A percentile compares a stretch with the other conserved stretches of the same genome.
These are phyloP conservation scores for Hanseniaspora occidentalis DNA, from an alignment of 805 yeast species.

Conservation along the genomic window DNA sequence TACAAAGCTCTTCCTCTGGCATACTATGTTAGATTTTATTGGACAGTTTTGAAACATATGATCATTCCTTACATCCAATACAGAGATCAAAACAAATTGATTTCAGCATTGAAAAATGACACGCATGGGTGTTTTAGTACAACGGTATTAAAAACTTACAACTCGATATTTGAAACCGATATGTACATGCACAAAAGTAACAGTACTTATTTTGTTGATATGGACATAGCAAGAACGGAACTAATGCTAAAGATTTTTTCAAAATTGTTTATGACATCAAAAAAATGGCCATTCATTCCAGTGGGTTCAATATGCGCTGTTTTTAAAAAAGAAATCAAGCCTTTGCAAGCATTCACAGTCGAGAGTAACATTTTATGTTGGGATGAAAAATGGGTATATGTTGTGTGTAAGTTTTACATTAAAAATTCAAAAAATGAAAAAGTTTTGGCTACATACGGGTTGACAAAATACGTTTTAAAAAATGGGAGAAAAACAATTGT, in stretches of 20 bases:
- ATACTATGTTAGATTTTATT: slow-evolving; percentile 52
- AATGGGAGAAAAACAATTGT: slow-evolving; percentile 61
- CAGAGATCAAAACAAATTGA: slow-evolving; percentile 13
- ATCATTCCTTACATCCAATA: slow-evolving; percentile 24
- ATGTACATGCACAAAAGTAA: slow-evolving; percentile 80
- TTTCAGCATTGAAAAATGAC: slow-evolving; percentile 11
- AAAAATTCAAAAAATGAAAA: slow-evolving; percentile 21
- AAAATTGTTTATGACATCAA: slow-evolving; percentile 36
- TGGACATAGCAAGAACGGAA: slow-evolving; percentile 67
- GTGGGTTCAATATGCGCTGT: slow-evolving; percentile 59
- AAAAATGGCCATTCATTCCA: slow-evolving; percentile 50
- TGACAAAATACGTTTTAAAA: slow-evolving; percentile 76
- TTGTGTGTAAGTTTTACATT: slow-evolving; percentile 48
- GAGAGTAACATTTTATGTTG: slow-evolving; percentile 57
- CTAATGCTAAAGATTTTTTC: slow-evolving; percentile 46
- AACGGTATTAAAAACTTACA: slow-evolving; percentile 35
- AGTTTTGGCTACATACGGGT: slow-evolving; percentile 41
- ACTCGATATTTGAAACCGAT: slow-evolving; percentile 73
- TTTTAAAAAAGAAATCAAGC: slow-evolving; percentile 62
- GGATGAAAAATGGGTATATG: slow-evolving; percentile 80
- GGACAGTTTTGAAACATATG: slow-evolving; percentile 30
- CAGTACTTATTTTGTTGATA: slow-evolving; percentile 69
- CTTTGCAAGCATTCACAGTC: slow-evolving; percentile 47
- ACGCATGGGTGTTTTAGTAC: slow-evolving; percentile 29
- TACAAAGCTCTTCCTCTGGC: slow-evolving; percentile 59